phyloP scores from a whole-genome alignment of 176 grass and related monocot genomes.

The Elaeis guineensis region DNA sequence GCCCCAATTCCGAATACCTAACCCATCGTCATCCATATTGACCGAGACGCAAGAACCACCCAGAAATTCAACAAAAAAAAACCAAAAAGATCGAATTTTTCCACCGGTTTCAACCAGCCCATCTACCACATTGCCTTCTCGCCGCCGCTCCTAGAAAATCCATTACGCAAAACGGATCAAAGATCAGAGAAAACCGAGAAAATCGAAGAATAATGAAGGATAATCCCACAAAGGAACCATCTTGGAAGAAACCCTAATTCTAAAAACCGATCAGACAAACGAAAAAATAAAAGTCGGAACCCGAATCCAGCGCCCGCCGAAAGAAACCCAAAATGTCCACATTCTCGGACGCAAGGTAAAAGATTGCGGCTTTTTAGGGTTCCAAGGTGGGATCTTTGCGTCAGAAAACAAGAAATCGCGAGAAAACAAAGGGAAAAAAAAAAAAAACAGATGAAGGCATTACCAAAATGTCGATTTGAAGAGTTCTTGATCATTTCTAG shows the following conservation, averaged over 20 bases:
- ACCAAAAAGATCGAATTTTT: not conserved
- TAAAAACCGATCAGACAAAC: not conserved
- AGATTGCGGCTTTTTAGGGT: not conserved
- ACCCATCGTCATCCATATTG: constrained; percentile 11
- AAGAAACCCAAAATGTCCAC: too few relatives aligned
- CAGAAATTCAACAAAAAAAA: not conserved
- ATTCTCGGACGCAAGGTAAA: not conserved
- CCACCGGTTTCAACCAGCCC: not conserved
- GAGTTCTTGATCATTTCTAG: too few relatives aligned
- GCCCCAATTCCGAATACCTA: constrained; percentile 13
- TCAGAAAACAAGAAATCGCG: not conserved
- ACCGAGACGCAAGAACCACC: not conserved
- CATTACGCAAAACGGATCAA: not conserved
- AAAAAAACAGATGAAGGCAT: not conserved
- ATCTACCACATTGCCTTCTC: constrained; percentile 3
- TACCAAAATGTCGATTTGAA: not conserved
- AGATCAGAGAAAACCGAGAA: not conserved
- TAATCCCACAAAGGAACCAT: not conserved
- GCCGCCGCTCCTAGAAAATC: too few relatives aligned
- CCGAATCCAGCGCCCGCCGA: too few relatives aligned
- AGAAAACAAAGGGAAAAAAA: not conserved
- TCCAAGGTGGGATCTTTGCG: not conserved
- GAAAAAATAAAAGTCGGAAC: too few relatives aligned
- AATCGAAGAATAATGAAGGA: not conserved
- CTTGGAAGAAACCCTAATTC: not conserved